phyloP scores from a whole-genome alignment of 2,329 filamentous ascomycete genomes.

The Aspergillus fijiensis region DNA sequence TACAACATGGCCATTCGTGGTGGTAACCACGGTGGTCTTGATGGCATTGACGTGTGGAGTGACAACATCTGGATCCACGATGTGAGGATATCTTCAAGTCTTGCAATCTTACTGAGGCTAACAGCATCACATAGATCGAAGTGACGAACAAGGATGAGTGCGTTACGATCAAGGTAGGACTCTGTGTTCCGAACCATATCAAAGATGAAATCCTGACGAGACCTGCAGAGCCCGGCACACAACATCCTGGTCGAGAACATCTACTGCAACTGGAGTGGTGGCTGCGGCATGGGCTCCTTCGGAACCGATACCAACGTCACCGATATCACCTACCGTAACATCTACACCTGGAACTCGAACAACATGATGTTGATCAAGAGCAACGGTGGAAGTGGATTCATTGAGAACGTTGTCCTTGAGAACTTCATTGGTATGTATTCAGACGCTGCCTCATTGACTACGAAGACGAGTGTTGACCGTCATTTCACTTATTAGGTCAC shows the following conservation, averaged over 20 bases:
- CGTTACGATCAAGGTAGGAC: constrained; percentile 53
- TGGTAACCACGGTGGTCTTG: constrained; percentile 53
- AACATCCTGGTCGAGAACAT: constrained; percentile 60
- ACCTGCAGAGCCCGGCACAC: constrained; percentile 45
- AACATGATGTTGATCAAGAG: constrained; percentile 65
- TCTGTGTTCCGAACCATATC: neutral
- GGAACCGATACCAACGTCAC: constrained; percentile 51
- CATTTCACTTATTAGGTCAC: constrained; percentile 42
- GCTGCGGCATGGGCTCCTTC: constrained; percentile 59
- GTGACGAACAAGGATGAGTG: constrained; percentile 65
- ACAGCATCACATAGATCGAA: constrained; percentile 40
- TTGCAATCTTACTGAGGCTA: neutral
- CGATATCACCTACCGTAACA: constrained; percentile 55
- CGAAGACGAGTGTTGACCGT: neutral
- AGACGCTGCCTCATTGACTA: neutral
- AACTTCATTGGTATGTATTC: constrained; percentile 52
- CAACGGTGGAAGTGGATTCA: constrained; percentile 56
- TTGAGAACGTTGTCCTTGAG: constrained; percentile 52
- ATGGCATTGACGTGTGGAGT: constrained; percentile 58
- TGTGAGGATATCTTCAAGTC: constrained; percentile 19
- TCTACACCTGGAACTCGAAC: constrained; percentile 60
- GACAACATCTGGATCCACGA: constrained; percentile 60
- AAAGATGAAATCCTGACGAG: neutral
- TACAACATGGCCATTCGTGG: constrained; percentile 59
- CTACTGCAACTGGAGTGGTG: constrained; percentile 62